Evolutionary conservation across 1,139 yeast genomes (phyloP), one percentile per base, ranked within the genome.

Genomic region (Arxiozyma telluris): DNA sequence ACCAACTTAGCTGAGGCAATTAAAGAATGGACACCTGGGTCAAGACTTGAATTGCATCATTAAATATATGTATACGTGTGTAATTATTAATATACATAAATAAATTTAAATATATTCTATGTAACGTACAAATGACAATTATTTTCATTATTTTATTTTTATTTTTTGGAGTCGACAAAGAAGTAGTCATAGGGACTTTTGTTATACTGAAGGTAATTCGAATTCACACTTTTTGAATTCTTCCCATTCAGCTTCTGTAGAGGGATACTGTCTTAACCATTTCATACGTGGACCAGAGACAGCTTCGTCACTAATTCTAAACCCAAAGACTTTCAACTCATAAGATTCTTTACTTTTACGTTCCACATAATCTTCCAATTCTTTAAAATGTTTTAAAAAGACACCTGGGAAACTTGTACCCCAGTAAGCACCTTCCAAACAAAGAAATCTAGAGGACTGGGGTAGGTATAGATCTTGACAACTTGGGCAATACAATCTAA

Each of bases 391-490:
- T 67, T 89, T 87, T 55, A 93, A 81, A 63, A 93, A 86, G 59
- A 93, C 78, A 1, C 96, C 98, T 0, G 96, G 95, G 72, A 93
- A 93, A 38, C 96, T 84, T 1, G 98, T 89, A 8, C 98, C 98
- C 73, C 94, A 93, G 65, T 85, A 93, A 0, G 98, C 96, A 4
- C 98, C 98, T 69, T 93, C 98, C 51, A 93, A 82, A 65, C 87
- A 87, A 58, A 87, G 74, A 70, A 87, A 91, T 58, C 96, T 77
- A 22, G 94, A 83, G 57, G 90, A 84, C 57, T 85, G 83, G 1
- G 98, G 98, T 54, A 89, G 73, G 70, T 93, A 93, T 47, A 91
- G 77, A 66, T 93, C 98, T 67, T 85, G 83, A 71, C 98, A 93
- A 67, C 94, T 84, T 1, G 98, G 98, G 72, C 98, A 93, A 69